Percentiles rank a stretch among this genome's conserved stretches.
phyloP scores from a whole-genome alignment of 2,329 filamentous ascomycete genomes.

The Phialemonium atrogriseum region DNA sequence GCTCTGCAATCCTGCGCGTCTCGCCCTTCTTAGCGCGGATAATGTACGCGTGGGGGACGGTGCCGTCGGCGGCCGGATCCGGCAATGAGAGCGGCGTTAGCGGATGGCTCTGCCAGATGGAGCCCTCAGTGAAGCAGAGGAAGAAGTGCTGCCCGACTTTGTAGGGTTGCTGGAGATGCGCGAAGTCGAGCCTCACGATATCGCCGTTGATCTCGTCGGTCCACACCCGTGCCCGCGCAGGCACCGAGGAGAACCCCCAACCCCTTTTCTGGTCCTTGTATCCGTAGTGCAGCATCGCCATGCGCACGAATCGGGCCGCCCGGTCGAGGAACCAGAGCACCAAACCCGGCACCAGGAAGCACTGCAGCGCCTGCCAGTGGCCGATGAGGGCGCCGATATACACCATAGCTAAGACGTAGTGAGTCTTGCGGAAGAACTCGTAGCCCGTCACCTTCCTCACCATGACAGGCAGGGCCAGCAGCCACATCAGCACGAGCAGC shows the following conservation, averaged over 20 bases:
- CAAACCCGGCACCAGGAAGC: constrained; percentile 60
- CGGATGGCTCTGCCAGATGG: constrained; percentile 65
- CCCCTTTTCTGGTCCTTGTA: constrained; percentile 31
- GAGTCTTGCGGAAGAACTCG: constrained; percentile 67
- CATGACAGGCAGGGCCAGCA: constrained; percentile 49
- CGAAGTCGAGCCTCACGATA: constrained; percentile 58
- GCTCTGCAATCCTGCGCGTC: constrained; percentile 43
- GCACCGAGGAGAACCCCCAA: constrained; percentile 46
- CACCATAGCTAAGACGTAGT: constrained; percentile 64
- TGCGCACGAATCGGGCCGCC: constrained; percentile 47
- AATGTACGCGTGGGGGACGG: constrained; percentile 45
- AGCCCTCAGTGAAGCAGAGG: constrained; percentile 57
- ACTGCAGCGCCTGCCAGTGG: constrained; percentile 61
- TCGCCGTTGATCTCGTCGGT: constrained; percentile 48
- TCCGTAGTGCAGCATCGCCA: constrained; percentile 52
- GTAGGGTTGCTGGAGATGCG: constrained; percentile 54
- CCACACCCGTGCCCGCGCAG: constrained; percentile 44
- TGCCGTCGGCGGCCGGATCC: constrained; percentile 23
- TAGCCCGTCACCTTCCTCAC: constrained; percentile 59
- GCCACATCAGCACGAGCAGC: constrained; percentile 51
- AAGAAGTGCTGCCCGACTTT: constrained; percentile 64
- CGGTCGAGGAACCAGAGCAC: constrained; percentile 59
- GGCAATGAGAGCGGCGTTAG: constrained; percentile 57
- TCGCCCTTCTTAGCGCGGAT: constrained; percentile 51
- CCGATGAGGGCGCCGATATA: constrained; percentile 71